Base-by-base conservation (phyloP, 805 yeast genomes). In the Yamadazyma ubonensis region DNA sequence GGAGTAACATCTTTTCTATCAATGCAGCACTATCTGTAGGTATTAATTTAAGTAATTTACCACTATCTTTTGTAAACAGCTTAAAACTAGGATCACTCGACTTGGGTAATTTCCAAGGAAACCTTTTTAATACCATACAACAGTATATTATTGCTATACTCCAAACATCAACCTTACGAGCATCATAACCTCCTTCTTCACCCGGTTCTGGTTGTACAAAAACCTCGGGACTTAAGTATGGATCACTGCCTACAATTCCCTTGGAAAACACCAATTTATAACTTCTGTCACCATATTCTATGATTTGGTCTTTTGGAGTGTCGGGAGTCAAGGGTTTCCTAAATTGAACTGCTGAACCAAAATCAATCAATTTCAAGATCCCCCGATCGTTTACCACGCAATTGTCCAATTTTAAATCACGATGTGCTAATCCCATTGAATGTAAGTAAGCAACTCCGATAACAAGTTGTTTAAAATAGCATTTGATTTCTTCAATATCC, bases 91-190 rank as follows among this genome's bases (percentile, higher is more conserved):
- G 79, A 58, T 90, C 96, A 5, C 78, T 67, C 18, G 67, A 63
- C 49, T 83, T 81, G n/a, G 97, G 96, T 2, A 90, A 76, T 58
- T 88, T 88, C 99, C 99, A 91, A 1, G 99, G 98, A 63, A 91
- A 91, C 44, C 96, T 66, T 50, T 84, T 78, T 49, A 90, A 66
- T 2, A 83, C 71, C 90, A 89, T 86, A 64, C 98, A 90, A 59
- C 96, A 88, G 57, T 76, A 91, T 38, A 93, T 87, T 20, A 91
- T 86, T 0, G 96, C 98, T 38, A 87, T 69, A 1, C 96, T 86
- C 99, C 99, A 91, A 16, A 90, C 78, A 58, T 91, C 99, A 2
- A 82, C 87, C 5, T 83, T 81, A 37, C 93, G 76, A 14, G 97
- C 93, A 59, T 91, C 96, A 59, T 91, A 91, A 2, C 72, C 73